Evolutionary conservation across 495 filamentous ascomycete species (phyloP), one percentile per base, ranked within the genome.

Genomic region (Aspergillus conjunctus): DNA sequence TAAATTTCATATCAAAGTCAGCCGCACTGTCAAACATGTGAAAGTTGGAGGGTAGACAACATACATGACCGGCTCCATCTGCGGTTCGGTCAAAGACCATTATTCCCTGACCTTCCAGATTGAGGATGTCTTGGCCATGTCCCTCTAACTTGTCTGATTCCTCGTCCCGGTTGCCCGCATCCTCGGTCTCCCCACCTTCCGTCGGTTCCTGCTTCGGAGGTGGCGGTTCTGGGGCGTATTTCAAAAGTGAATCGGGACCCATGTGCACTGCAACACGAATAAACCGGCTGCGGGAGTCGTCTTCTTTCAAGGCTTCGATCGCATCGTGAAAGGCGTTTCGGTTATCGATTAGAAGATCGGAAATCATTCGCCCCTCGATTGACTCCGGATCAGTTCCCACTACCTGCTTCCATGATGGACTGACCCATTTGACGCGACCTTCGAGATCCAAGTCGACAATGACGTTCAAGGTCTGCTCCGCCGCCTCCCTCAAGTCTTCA

Each of bases 401-500:
- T 46, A 98, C 90, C 67, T 96, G 91, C 58, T 85, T 85, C 94
- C 94, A 98, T n/a, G 93, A 96, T 9, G 92, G 90, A 73, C 93
- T 98, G 59, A 94, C 93, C 91, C 95, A 98, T 69, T 90, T 86
- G 65, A 98, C 88, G 41, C 83, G 87, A 50, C 91, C 91, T 66
- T 96, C 90, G 50, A 98, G 80, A 65, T 88, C 90, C 54, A 98
- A 83, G 73, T 98, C 92, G 69, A 98, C 77, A 64, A 98, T 97
- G 55, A 96, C 89, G 75, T 97, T 98, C 69, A 94, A 79, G 10
- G 91, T 96, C 78, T 98, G 91, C 74, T 98, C 94, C 21, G 94
- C 94, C 20, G 93, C 95, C 77, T 95, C 88, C 67, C 91, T 92
- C 67, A 98, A 82, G 69, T 97, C 94, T 71, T 95, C 90, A 54